phyloP scores from a whole-genome alignment of 2,329 filamentous ascomycete genomes.

The Bipolaris cookei region DNA sequence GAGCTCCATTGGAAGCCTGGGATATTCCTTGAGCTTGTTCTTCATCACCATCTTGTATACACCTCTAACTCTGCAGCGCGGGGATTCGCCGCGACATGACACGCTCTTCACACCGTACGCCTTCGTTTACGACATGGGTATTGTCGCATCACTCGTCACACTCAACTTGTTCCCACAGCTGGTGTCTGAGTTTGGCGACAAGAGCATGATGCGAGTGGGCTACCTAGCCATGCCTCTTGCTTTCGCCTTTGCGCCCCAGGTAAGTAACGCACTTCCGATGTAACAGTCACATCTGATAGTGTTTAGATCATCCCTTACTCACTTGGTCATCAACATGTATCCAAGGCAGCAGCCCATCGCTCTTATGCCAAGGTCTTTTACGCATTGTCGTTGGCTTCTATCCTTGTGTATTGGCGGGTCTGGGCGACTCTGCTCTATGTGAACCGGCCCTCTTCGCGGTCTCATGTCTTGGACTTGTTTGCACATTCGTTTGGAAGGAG shows the following conservation, averaged over 20 bases:
- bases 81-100: slow-evolving; percentile 36
- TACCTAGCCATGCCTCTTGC: slow-evolving; percentile 43
- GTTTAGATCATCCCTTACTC: slow-evolving; percentile 52
- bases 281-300: slow-evolving; percentile 15
- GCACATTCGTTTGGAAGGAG: slow-evolving; percentile 54
- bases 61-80: slow-evolving; percentile 55
- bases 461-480: slow-evolving; percentile 45
- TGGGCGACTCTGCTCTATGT: slow-evolving; percentile 54
- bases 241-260: slow-evolving; percentile 46
- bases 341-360: slow-evolving; percentile 49
- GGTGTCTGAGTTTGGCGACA: slow-evolving; percentile 28
- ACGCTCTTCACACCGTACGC: slow-evolving; percentile 45
- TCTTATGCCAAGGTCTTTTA: slow-evolving; percentile 58
- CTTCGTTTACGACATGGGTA: slow-evolving; percentile 48
- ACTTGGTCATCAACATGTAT: slow-evolving; percentile 57
- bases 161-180: slow-evolving; percentile 50
- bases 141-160: slow-evolving; percentile 56
- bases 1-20: slow-evolving; percentile 65
- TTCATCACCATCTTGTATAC: slow-evolving; percentile 65
- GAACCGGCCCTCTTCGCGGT: slow-evolving; percentile 57
- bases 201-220: slow-evolving; percentile 32
- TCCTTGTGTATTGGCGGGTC: slow-evolving; percentile 56
- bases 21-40: slow-evolving; percentile 69
- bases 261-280: slow-evolving; percentile 10
- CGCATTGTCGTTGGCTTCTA: slow-evolving; percentile 53